Conservation (phyloP, 352 stramenopile species). For the Peronospora destructor region DNA sequence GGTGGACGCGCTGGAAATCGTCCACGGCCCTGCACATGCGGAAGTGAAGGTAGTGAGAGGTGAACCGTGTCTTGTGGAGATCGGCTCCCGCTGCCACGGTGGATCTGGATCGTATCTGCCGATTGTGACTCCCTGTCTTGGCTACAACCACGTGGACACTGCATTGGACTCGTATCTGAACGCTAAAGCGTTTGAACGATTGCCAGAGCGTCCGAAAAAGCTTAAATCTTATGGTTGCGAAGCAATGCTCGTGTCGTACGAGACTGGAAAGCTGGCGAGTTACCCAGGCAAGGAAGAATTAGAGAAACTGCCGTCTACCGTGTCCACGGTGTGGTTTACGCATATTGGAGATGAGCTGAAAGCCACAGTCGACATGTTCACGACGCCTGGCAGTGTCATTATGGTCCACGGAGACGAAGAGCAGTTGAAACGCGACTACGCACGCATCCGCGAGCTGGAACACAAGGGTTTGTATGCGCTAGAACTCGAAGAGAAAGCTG, state of each 20-base stretch:
- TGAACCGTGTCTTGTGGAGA: slow-evolving; percentile 91
- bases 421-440: slow-evolving; percentile 76
- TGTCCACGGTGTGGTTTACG: slow-evolving; percentile 71
- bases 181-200: slow-evolving; percentile 45
- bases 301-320: slow-evolving; percentile 78
- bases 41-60: slow-evolving; percentile 82
- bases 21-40: slow-evolving; percentile 76
- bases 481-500: slow-evolving; percentile 16
- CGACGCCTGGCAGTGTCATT: slow-evolving; percentile 77
- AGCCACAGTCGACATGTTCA: slow-evolving; percentile 88
- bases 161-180: slow-evolving; percentile 86
- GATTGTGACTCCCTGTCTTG: slow-evolving; percentile 83
- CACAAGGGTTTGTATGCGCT: slow-evolving; percentile 58
- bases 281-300: slow-evolving; percentile 86
- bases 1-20: slow-evolving; percentile 76
- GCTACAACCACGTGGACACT: slow-evolving; percentile 90
- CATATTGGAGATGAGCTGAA: slow-evolving; percentile 50
- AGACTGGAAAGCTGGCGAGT: slow-evolving; percentile 70
- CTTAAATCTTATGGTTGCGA: slow-evolving; percentile 84
- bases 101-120: slow-evolving; percentile 90
- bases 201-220: slow-evolving; percentile 40
- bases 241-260: slow-evolving; percentile 89
- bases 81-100: slow-evolving; percentile 91
- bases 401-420: slow-evolving; percentile 74
- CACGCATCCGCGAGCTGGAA: slow-evolving; percentile 80